Base-by-base conservation (phyloP, 371 early-diverging fungal genomes). In the Parasitella parasitica region DNA sequence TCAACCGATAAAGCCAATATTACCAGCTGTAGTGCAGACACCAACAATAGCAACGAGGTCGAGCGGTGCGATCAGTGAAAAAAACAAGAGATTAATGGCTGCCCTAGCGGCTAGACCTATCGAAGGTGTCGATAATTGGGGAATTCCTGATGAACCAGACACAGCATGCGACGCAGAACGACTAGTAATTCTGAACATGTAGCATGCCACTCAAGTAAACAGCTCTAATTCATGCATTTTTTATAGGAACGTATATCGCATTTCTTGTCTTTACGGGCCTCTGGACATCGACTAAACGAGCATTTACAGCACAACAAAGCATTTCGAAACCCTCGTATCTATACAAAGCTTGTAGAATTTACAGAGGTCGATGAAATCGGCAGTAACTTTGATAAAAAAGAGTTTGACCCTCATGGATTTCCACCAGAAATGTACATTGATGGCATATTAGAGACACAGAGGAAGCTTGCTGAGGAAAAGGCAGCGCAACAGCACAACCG, bases 241-340 rank as follows among this genome's bases (percentile, higher is more conserved):
- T 66, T 73, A 11, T 71, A 89, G 83, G 84, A 70, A 55, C 86
- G 83, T 62, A 84, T 92, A n/a, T 73, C 58, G 6, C 84, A 88
- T 58, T 92, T 87, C 72, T 67, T 84, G 36, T 70, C 76, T 60
- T 26, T 82, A 76, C 52, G 82, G 73, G 63, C 65, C 7, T 53
- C 74, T 51, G 67, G 91, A 66, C 41, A 86, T 67, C 53, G 75
- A 32, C 84, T 92, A 49, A 94, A 94, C 72, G 83, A 81, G 13
- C 81, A 85, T 38, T 74, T 93, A 16, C 77, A 79, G 63, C 74
- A 77, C 38, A 92, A 88, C 70, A 91, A 89, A 64, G 80, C 88
- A 0, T 92, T 91, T 71, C 80, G 88, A 4, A 94, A 94, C 62
- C 94, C 94, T 16, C 77, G 88, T 26, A 92, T 94, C 32, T 90